A percentile compares a stretch with the other conserved stretches of the same genome.
phyloP scores from a whole-genome alignment of 2,329 filamentous ascomycete genomes.

The Pestalotiopsis sp. region DNA sequence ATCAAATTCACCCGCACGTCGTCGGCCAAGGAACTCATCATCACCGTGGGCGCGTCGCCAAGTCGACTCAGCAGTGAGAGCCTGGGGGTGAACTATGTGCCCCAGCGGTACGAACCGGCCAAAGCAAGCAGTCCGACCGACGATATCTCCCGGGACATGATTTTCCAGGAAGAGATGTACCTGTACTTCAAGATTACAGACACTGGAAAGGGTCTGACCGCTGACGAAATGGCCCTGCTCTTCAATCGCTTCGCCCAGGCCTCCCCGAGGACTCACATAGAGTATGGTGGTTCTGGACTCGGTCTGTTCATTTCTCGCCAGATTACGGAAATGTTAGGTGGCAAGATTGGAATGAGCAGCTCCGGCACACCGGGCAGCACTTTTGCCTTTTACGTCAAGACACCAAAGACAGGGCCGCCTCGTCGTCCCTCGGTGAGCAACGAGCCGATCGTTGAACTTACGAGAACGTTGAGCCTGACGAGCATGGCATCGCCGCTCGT shows the following conservation, averaged over 20 bases:
- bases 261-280: slow-evolving; percentile 72
- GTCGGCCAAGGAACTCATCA: slow-evolving; percentile 53
- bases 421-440: slow-evolving; percentile 10
- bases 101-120: slow-evolving; percentile 46
- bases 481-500: slow-evolving; percentile 10
- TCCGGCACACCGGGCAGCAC: slow-evolving; percentile 66
- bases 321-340: slow-evolving; percentile 78
- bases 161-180: slow-evolving; percentile 42
- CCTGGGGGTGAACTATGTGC: slow-evolving; percentile 61
- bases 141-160: neutral
- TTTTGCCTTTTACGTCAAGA: slow-evolving; percentile 74
- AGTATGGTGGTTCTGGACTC: slow-evolving; percentile 77
- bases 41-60: slow-evolving; percentile 46
- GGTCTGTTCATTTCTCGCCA: slow-evolving; percentile 78
- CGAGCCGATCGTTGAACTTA: slow-evolving; percentile 17
- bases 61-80: slow-evolving; percentile 36
- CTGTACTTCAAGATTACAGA: slow-evolving; percentile 75
- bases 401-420: slow-evolving; percentile 26
- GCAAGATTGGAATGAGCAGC: slow-evolving; percentile 75
- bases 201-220: slow-evolving; percentile 71
- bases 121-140: slow-evolving; percentile 13
- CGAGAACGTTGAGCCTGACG: slow-evolving; percentile 11
- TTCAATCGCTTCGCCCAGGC: slow-evolving; percentile 82
- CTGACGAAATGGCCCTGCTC: slow-evolving; percentile 70
- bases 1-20: slow-evolving; percentile 77